Conservation (phyloP, 148 eudicot genomes). For the Pharnaceum exiguum region DNA sequence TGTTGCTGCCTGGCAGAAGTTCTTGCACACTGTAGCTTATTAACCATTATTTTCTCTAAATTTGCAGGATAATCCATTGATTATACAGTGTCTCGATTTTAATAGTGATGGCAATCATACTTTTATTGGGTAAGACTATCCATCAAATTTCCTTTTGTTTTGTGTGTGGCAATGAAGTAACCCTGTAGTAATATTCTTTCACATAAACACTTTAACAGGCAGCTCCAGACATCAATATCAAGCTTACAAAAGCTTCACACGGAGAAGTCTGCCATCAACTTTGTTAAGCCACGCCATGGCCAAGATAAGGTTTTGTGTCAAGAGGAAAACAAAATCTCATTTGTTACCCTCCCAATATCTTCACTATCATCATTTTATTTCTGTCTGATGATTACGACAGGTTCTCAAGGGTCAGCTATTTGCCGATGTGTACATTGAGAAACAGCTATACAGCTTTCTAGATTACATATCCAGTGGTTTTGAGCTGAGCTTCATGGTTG, state of each 20-base stretch:
- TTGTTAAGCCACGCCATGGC: constrained; percentile 42
- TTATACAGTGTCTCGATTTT: constrained; percentile 88
- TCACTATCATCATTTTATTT: not conserved
- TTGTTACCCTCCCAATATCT: not conserved
- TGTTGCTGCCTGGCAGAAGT: no score
- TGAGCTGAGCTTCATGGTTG: constrained; percentile 61
- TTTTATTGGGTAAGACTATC: constrained; percentile 65
- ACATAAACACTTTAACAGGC: no score
- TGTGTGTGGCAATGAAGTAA: not conserved
- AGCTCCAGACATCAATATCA: constrained; percentile 66
- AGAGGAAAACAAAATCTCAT: not conserved
- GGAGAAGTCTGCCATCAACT: constrained; percentile 52
- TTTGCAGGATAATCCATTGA: constrained; percentile 81
- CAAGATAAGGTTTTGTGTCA: constrained; percentile 61
- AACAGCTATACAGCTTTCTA: constrained; percentile 65
- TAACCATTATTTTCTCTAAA: no score
- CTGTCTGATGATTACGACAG: constrained; percentile 27
- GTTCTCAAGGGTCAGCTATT: constrained; percentile 75
- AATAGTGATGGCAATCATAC: constrained; percentile 67
- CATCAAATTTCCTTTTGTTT: not conserved
- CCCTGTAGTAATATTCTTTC: constrained; percentile 7
- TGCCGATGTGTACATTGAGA: constrained; percentile 63
- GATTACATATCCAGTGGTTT: constrained; percentile 94
- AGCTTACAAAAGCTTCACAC: constrained; percentile 55
- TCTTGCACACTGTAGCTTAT: no score